These are phyloP conservation scores for Sphenostylis stenocarpa DNA, from an alignment of 306 rosid genomes.

Conservation along the genomic window DNA sequence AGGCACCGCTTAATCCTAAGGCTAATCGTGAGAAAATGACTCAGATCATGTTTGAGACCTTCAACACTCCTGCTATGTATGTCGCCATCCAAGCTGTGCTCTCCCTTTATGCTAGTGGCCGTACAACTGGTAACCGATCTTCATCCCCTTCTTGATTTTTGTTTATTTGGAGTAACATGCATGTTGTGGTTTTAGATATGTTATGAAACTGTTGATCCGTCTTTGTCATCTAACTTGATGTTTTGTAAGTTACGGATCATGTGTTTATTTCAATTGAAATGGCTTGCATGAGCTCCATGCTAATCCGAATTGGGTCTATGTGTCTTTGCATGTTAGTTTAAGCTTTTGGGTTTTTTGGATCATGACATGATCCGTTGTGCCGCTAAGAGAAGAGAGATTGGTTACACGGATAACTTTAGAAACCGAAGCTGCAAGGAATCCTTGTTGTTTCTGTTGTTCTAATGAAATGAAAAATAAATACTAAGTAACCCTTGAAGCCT, in stretches of 20 bases:
- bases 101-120: slow-evolving; percentile 88
- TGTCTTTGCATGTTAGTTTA: neutral
- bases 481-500: neutral
- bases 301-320: neutral
- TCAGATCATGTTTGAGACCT: slow-evolving; percentile 56
- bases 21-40: slow-evolving; percentile 71
- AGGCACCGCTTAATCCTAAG: slow-evolving; percentile 78
- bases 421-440: neutral
- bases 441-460: neutral
- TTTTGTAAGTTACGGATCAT: neutral
- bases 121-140: slow-evolving; percentile 68
- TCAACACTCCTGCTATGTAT: slow-evolving; percentile 82
- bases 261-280: neutral
- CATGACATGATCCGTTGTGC: neutral
- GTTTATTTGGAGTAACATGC: neutral
- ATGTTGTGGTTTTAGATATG: neutral
- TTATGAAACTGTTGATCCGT: neutral
- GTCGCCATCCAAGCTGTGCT: slow-evolving; percentile 82
- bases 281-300: neutral
- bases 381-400: neutral
- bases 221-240: neutral
- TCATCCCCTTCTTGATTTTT: neutral
- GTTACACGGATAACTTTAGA: neutral
- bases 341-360: neutral
- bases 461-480: neutral